These are phyloP conservation scores for Platanthera zijinensis DNA, from an alignment of 106 monocot genomes.

Conservation along the genomic window DNA sequence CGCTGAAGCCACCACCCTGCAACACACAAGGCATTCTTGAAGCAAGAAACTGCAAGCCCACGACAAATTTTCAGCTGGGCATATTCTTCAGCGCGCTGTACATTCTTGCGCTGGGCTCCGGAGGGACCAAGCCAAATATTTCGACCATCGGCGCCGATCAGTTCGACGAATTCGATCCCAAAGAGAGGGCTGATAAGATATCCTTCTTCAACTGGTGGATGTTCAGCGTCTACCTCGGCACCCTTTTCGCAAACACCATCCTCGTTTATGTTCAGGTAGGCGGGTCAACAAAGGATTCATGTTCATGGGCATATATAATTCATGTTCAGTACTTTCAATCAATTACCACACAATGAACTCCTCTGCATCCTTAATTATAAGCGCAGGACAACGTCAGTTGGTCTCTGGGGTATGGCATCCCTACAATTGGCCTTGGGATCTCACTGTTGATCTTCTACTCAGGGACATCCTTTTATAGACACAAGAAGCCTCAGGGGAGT, in stretches of 20 bases:
- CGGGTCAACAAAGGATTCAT: too few relatives aligned
- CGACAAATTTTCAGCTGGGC: slow-evolving; percentile 27
- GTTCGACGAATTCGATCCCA: slow-evolving; percentile 45
- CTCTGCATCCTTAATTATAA: slow-evolving; percentile 13
- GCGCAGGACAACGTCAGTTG: slow-evolving; percentile 47
- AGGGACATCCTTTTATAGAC: slow-evolving; percentile 46
- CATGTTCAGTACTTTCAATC: neutral
- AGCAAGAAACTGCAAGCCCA: neutral
- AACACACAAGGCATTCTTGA: too few relatives aligned
- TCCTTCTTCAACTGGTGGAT: slow-evolving; percentile 68
- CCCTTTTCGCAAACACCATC: slow-evolving; percentile 11
- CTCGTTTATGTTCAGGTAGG: slow-evolving; percentile 24
- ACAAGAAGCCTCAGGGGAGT: slow-evolving; percentile 44
- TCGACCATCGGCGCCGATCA: slow-evolving; percentile 61
- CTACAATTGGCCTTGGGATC: slow-evolving; percentile 29
- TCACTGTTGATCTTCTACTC: slow-evolving; percentile 34
- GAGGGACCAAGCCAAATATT: slow-evolving; percentile 59
- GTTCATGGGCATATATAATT: neutral
- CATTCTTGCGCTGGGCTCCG: slow-evolving; percentile 41
- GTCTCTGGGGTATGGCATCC: slow-evolving; percentile 41
- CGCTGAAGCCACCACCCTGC: too few relatives aligned
- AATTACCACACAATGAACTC: neutral
- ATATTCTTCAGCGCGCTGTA: slow-evolving; percentile 41
- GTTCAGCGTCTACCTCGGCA: slow-evolving; percentile 10
- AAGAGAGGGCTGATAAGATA: slow-evolving; percentile 37